Conservation (phyloP, 495 filamentous ascomycete genomes). For the Glonium stellatum region DNA sequence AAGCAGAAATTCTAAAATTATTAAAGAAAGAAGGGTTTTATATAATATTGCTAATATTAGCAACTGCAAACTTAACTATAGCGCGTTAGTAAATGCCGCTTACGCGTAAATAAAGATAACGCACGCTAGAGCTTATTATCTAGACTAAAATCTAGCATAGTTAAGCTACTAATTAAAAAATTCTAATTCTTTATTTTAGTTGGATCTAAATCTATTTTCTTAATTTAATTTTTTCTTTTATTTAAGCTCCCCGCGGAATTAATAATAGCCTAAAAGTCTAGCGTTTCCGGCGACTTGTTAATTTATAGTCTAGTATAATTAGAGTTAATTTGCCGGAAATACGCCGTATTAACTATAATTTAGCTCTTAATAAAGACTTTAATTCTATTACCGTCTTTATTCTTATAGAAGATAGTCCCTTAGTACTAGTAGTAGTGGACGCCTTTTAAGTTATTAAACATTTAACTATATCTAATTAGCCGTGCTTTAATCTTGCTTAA, state of each 20-base stretch:
- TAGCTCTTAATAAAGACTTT: neutral
- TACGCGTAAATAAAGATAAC: neutral
- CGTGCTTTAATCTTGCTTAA: constrained; percentile 28
- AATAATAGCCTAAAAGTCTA: neutral
- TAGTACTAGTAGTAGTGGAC: neutral
- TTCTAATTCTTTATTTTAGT: constrained; percentile 28
- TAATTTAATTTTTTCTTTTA: neutral
- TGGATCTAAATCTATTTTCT: neutral
- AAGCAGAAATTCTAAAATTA: neutral
- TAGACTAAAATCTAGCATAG: constrained; percentile 31
- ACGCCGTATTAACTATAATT: neutral
- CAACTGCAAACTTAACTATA: neutral
- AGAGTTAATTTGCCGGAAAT: neutral
- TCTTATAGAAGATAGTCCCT: neutral
- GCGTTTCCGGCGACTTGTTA: neutral
- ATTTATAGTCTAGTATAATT: neutral
- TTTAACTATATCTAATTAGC: constrained; percentile 13
- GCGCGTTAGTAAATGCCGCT: neutral
- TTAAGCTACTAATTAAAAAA: constrained; percentile 29
- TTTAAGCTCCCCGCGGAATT: neutral
- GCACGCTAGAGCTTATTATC: constrained; percentile 26
- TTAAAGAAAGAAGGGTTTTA: neutral
- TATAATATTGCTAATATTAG: neutral
- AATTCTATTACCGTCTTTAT: neutral
- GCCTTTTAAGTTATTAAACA: neutral